Percentiles rank a stretch among this genome's conserved stretches.
phyloP scores from a whole-genome alignment of 495 filamentous ascomycete species.

The Penicillium bialowiezense region DNA sequence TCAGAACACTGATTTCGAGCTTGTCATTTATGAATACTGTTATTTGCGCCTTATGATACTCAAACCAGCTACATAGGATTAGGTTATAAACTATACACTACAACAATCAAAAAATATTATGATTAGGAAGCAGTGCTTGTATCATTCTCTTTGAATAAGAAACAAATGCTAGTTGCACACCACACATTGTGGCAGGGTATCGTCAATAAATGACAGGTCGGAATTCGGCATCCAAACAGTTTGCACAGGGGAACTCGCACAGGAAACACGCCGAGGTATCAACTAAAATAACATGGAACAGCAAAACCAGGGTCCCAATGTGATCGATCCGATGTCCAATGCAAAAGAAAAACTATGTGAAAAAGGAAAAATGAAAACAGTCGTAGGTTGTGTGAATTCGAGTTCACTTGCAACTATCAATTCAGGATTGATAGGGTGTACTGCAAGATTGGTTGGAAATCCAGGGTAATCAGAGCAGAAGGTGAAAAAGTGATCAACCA shows the following conservation, averaged over 20 bases:
- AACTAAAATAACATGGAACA: conserved; percentile 7
- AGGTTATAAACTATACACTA: not conserved
- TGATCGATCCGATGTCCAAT: conserved; percentile 1
- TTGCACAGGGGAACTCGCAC: conserved; percentile 6
- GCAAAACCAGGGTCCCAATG: conserved; percentile 2
- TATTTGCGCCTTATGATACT: not conserved
- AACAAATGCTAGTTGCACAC: conserved; percentile 1
- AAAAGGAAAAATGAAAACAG: not conserved
- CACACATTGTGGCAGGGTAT: conserved; percentile 24
- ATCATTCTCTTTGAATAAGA: conserved; percentile 4
- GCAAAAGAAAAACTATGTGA: not conserved
- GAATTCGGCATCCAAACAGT: conserved; percentile 7
- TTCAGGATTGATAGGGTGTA: not conserved
- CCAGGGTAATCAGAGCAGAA: too few relatives aligned
- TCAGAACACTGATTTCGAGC: not conserved
- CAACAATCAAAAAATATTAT: not conserved
- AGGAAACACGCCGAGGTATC: conserved; percentile 21
- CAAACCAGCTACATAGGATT: not conserved
- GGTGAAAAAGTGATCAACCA: not conserved
- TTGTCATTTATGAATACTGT: not conserved
- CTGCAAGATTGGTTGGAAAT: too few relatives aligned
- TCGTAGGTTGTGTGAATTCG: not conserved
- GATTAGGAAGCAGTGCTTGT: not conserved
- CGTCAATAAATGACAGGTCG: conserved; percentile 25
- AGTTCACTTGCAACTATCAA: not conserved